Conservation (phyloP, 2,329 filamentous ascomycete genomes). For the Grosmannia penicillata region DNA sequence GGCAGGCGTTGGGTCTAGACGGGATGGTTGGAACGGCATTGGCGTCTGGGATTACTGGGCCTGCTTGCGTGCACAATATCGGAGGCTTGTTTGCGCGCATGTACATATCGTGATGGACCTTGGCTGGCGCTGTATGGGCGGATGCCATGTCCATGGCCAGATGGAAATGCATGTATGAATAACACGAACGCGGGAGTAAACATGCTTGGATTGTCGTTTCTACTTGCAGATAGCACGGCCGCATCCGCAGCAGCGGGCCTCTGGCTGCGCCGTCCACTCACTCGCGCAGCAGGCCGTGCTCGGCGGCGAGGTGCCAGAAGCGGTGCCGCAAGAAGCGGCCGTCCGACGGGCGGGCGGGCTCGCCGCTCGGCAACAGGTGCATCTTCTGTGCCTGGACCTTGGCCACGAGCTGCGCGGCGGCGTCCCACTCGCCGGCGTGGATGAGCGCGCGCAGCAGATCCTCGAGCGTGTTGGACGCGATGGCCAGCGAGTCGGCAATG, state of each 20-base stretch:
- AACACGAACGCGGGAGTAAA: too few species aligned
- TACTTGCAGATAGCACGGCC: not conserved
- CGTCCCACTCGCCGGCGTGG: conserved; percentile 8
- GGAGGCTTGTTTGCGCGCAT: too few species aligned
- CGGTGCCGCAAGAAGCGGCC: conserved; percentile 29
- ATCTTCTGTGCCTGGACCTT: conserved; percentile 12
- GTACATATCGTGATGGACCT: too few species aligned
- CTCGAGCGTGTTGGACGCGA: conserved; percentile 25
- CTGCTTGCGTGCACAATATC: not conserved
- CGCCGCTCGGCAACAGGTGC: not conserved
- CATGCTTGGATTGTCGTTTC: not conserved
- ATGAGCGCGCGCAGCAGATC: conserved; percentile 24
- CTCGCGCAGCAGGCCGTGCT: conserved; percentile 21
- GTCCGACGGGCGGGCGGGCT: not conserved
- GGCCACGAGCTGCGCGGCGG: conserved; percentile 14
- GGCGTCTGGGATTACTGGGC: too few species aligned
- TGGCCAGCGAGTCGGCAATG: conserved; percentile 23
- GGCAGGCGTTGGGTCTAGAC: too few species aligned
- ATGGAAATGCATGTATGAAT: too few species aligned
- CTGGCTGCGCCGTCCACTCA: not conserved
- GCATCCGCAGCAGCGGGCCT: too few species aligned
- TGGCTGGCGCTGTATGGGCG: too few species aligned
- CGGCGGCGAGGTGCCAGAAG: conserved; percentile 32
- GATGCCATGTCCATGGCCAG: too few species aligned
- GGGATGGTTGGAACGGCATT: too few species aligned